Evolutionary conservation across 1,139 yeast species (phyloP).

Genomic region (Zygotorulaspora mrakii): DNA sequence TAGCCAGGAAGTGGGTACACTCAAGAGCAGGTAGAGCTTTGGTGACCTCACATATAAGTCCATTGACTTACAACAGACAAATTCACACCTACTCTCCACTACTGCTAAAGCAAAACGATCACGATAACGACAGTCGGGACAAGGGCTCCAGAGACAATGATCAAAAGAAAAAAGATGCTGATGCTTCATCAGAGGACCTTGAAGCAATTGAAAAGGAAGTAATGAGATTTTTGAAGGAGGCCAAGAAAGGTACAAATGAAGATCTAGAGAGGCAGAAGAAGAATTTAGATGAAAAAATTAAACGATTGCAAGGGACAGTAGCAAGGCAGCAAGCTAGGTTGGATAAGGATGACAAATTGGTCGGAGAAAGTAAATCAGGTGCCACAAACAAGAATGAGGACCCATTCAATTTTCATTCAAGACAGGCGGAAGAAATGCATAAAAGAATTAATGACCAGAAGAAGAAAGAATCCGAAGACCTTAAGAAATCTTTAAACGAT

Average conservation of each 20-base stretch:
- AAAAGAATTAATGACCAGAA: conserved; percentile 24
- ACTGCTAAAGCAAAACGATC: conserved; percentile 9
- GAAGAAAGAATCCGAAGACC: conserved; percentile 26
- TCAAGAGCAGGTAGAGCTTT: neutral
- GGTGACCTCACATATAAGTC: conserved; percentile 1
- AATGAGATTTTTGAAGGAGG: conserved; percentile 22
- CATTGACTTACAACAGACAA: conserved; percentile 7
- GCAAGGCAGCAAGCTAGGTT: conserved; percentile 21
- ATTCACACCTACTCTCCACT: conserved; percentile 13
- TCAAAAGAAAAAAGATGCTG: conserved; percentile 8
- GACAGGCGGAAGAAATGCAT: conserved; percentile 17
- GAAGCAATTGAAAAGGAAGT: conserved; percentile 25
- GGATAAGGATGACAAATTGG: conserved; percentile 6
- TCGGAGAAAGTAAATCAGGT: conserved; percentile 3
- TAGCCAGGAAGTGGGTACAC: conserved; percentile 1
- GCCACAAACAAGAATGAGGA: conserved; percentile 14
- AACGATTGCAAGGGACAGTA: conserved; percentile 25
- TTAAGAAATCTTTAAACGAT: conserved; percentile 24
- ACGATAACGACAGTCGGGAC: conserved; percentile 3
- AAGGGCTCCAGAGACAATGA: conserved; percentile 2
- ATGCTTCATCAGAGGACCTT: conserved; percentile 25
- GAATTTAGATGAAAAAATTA: conserved; percentile 26
- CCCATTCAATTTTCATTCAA: conserved; percentile 16
- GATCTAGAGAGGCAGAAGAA: conserved; percentile 22
- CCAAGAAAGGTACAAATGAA: conserved; percentile 16